Base-by-base conservation (phyloP, 108 stramenopile genomes). In the Conticribra weissflogii region DNA sequence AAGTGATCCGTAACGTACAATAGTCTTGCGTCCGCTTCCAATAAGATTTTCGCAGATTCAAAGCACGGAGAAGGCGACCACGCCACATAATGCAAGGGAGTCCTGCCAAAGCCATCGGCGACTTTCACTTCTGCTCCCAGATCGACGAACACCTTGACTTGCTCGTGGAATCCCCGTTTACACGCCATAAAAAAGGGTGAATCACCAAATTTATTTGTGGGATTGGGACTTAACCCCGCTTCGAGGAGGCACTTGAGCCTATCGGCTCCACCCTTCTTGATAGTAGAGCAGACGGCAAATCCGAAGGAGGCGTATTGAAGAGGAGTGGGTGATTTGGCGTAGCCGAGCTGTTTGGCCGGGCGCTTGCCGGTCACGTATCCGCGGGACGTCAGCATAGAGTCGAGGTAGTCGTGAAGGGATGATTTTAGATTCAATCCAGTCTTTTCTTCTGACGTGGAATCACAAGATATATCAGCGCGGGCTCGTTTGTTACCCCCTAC, bases 151-250 rank as follows among this genome's bases (percentile, higher is more conserved):
- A 45, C 59, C n/a, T 65, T 53, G 24, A 81, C 60, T 24, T 75
- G 17, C 45, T 75, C 57, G 19, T 50, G 34, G 9, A 63, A 16
- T 9, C 71, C 69, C 18, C 78, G 73, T 45, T 75, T 79, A 68
- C 78, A 79, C 16, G 59, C 78, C 50, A 75, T 41, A 55, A 70
- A 62, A 44, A 79, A 74, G 53, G 74, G 73, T 5, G 78, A 79
- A 30, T 79, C 78, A n/a, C 78, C 78, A 62, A 74, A 74, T 31
- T 74, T 69, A 34, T 79, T 79, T 18, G 46, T 70, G 14, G 78
- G 78, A 47, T 74, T 76, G 24, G 74, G 74, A 60, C 74, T 76
- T 21, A 81, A 47, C 2, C 79, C 79, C 14, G 74, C 23, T 14
- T 54, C 33, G 46, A 81, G 79, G 41, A 81, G 74, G 25, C 54